Conservation (phyloP, 1,284 basidiomycete genomes). For the Cryptococcus sp. region DNA sequence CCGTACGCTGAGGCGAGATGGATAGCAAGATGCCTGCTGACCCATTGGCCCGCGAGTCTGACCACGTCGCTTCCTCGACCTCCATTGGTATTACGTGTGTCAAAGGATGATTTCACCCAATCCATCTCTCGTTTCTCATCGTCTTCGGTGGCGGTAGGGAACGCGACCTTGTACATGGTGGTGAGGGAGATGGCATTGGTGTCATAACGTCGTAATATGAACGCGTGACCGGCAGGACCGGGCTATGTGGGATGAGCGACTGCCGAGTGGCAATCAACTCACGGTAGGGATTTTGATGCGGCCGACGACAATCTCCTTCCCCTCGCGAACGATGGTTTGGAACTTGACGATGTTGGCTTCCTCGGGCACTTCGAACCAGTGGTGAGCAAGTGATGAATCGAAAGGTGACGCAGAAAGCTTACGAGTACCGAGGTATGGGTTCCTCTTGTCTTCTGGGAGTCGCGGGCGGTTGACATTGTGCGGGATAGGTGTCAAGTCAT, state of each 20-base stretch:
- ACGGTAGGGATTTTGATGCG: conserved; percentile 92
- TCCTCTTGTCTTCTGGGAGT: conserved; percentile 43
- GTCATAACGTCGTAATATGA: conserved; percentile 92
- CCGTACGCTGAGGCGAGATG: conserved; percentile 56
- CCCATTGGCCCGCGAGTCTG: conserved; percentile 81
- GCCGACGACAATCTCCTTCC: conserved; percentile 81
- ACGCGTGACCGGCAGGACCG: conserved; percentile 64
- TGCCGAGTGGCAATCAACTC: conserved; percentile 39
- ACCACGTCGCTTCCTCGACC: conserved; percentile 62
- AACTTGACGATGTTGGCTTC: conserved; percentile 66
- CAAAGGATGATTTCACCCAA: conserved; percentile 80
- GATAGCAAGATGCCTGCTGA: conserved; percentile 70
- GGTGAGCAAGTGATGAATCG: background rate
- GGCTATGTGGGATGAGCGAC: conserved; percentile 15
- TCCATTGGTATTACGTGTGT: conserved; percentile 80
- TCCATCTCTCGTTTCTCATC: conserved; percentile 80
- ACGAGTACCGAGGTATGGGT: conserved; percentile 36
- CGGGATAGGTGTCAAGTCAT: conserved; percentile 40
- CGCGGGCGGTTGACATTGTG: conserved; percentile 45
- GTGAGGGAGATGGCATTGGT: conserved; percentile 93
- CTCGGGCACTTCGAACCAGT: conserved; percentile 34
- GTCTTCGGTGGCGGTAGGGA: conserved; percentile 76
- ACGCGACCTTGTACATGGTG: conserved; percentile 97
- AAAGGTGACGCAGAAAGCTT: conserved; percentile 12
- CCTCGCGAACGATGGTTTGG: conserved; percentile 77